Conservation (phyloP, 2,329 filamentous ascomycete species). For the Tolypocladium guangdongense region DNA sequence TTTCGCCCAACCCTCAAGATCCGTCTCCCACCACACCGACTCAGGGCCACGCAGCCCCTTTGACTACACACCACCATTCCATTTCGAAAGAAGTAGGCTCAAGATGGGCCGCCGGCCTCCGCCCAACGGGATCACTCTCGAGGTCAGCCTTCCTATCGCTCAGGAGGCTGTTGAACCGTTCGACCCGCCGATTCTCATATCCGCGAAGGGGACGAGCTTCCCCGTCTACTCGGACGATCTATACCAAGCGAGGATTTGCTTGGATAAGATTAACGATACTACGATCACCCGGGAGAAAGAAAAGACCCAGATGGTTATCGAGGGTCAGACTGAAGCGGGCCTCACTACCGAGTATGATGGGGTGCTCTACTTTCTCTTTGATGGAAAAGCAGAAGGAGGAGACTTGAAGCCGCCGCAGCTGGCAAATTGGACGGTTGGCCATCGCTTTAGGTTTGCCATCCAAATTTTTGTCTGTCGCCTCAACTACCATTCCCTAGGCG, state of each 20-base stretch:
- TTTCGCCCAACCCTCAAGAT: neutral
- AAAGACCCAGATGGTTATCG: neutral
- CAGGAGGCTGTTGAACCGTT: neutral
- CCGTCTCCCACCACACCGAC: neutral
- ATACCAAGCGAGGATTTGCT: neutral
- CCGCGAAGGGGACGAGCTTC: neutral
- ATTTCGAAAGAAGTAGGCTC: neutral
- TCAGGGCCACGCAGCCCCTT: neutral
- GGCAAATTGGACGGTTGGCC: neutral
- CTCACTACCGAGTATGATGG: neutral
- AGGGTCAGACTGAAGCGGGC: neutral
- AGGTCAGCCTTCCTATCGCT: neutral
- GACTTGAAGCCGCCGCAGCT: neutral
- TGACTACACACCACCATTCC: neutral
- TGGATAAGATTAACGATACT: neutral
- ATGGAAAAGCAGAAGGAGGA: too few relatives aligned
- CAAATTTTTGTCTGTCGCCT: neutral
- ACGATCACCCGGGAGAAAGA: neutral
- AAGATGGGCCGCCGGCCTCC: neutral
- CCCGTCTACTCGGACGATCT: neutral
- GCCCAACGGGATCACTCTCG: neutral
- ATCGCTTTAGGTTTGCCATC: neutral
- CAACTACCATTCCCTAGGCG: neutral
- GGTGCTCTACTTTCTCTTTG: neutral
- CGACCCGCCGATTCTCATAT: neutral